A percentile compares a stretch with the other conserved stretches of the same genome.
These are phyloP conservation scores for Cyamopsis tetragonoloba DNA, from an alignment of 306 rosid genomes.

Conservation along the genomic window DNA sequence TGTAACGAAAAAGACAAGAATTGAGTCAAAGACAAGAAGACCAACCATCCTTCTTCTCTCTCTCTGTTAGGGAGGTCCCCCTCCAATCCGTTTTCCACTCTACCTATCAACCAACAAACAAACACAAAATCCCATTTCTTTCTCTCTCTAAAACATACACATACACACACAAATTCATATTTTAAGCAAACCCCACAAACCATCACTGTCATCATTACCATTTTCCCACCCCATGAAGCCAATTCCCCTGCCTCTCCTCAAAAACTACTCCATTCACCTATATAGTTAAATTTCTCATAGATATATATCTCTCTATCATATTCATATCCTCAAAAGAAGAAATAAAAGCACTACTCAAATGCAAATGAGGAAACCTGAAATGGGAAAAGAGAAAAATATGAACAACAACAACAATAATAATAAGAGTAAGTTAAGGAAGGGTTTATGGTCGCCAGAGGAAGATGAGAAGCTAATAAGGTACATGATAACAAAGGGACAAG, in stretches of 20 bases:
- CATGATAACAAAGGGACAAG: slow-evolving; percentile 89
- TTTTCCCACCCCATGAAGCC: slow-evolving; percentile 75
- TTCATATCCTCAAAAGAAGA: slow-evolving; percentile 6
- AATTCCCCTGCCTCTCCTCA: slow-evolving; percentile 34
- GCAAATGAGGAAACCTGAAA: slow-evolving; percentile 45
- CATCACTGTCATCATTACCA: slow-evolving; percentile 54
- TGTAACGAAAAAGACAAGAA: slow-evolving; percentile 49
- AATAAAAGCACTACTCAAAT: neutral
- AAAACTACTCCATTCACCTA: slow-evolving; percentile 28
- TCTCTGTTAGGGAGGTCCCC: slow-evolving; percentile 78
- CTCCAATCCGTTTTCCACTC: slow-evolving; percentile 99
- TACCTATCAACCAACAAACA: slow-evolving; percentile 85
- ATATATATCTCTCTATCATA: slow-evolving; percentile 44
- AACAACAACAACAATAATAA: slow-evolving; percentile 19
- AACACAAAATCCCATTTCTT: slow-evolving; percentile 41
- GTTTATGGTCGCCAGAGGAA: slow-evolving; percentile 96
- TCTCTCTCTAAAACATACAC: too few species aligned
- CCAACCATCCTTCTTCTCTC: slow-evolving; percentile 44
- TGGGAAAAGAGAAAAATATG: slow-evolving; percentile 25
- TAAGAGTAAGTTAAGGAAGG: slow-evolving; percentile 59
- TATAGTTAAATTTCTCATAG: slow-evolving; percentile 40
- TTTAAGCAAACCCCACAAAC: slow-evolving; percentile 78
- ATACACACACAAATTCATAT: slow-evolving; percentile 49
- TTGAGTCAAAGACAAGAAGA: slow-evolving; percentile 80
- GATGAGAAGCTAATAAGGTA: slow-evolving; percentile 85